phyloP scores from a whole-genome alignment of 2,329 filamentous ascomycete genomes.

The Ploettnerulaceae sp. region DNA sequence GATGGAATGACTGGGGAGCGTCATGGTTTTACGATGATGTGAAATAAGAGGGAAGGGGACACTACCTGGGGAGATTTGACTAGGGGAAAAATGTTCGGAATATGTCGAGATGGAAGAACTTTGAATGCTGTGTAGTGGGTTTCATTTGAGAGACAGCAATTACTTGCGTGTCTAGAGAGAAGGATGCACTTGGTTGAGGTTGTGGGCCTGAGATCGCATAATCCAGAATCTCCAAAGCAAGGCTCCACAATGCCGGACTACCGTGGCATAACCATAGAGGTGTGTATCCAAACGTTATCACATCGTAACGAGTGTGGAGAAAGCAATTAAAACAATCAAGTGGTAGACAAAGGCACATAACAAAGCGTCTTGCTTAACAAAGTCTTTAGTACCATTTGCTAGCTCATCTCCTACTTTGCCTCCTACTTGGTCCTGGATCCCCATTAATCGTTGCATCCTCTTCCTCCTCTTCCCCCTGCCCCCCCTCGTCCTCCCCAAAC shows the following conservation, averaged over 20 bases:
- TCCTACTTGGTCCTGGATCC: conserved; percentile 15
- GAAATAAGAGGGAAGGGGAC: background rate
- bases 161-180: no score
- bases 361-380: background rate
- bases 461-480: conserved; percentile 24
- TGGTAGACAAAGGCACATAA: background rate
- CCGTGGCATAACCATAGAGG: no score
- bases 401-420: conserved; percentile 8
- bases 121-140: no score
- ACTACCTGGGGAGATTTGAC: no score
- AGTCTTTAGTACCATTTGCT: background rate
- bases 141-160: no score
- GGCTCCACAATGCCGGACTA: no score
- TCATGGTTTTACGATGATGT: background rate
- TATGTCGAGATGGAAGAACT: no score
- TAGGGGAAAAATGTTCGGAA: no score
- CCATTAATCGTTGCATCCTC: conserved; percentile 23
- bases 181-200: no score
- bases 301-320: background rate
- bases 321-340: background rate
- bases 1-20: background rate
- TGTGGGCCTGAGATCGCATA: no score
- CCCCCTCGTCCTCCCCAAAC: conserved; percentile 14
- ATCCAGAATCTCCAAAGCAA: no score
- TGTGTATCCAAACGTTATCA: background rate